Conservation (phyloP, 495 filamentous ascomycete species). For the Trichocladium uniseriatum region DNA sequence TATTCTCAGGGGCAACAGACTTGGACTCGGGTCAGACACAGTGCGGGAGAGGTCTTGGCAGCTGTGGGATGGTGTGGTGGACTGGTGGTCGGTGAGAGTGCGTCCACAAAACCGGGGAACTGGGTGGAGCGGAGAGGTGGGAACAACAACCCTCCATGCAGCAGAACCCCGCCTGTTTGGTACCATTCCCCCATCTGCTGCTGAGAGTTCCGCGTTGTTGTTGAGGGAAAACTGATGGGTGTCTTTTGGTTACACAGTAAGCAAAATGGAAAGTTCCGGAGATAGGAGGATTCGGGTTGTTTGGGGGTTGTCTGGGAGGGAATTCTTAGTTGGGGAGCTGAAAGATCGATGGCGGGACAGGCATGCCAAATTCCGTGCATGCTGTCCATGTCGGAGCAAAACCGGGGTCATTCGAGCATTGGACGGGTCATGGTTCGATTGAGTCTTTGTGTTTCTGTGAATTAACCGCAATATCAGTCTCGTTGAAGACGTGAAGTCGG, state of each 20-base stretch:
- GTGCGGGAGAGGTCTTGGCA: background rate
- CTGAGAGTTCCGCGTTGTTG: background rate
- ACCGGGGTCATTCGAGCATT: too few species aligned
- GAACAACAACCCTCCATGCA: background rate
- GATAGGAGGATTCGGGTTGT: background rate
- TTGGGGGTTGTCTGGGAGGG: background rate
- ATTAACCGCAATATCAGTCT: too few species aligned
- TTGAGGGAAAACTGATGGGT: too few species aligned
- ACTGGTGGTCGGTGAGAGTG: background rate
- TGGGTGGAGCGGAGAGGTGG: background rate
- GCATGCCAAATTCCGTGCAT: background rate
- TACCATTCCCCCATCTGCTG: background rate
- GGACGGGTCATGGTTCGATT: too few species aligned
- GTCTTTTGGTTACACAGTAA: too few species aligned
- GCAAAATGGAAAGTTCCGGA: too few species aligned
- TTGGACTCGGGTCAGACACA: background rate
- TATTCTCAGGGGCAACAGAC: too few species aligned
- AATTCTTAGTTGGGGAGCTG: too few species aligned
- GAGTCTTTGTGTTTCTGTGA: too few species aligned
- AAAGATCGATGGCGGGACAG: background rate
- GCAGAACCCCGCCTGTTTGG: background rate
- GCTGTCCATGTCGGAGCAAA: too few species aligned
- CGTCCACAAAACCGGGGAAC: slow-evolving; percentile 2
- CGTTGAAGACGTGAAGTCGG: too few species aligned
- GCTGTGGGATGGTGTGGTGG: background rate